Base-by-base conservation (phyloP, 208 protist genomes). In the Strigomonas oncopelti region DNA sequence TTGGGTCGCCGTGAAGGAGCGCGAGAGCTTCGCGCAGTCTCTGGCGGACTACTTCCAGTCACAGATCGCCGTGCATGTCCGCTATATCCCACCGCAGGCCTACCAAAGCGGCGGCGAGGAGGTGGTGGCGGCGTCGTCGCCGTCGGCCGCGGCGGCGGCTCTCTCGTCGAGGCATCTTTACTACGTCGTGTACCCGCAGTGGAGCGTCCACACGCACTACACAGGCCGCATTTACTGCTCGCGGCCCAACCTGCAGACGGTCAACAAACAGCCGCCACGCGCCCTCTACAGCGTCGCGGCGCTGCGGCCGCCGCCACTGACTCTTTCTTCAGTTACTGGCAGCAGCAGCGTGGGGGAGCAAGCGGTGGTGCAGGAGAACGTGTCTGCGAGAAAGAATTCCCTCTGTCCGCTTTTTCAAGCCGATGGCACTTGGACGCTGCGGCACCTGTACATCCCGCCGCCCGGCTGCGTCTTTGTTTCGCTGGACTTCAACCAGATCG, bases 401-500 rank as follows among this genome's bases (percentile, higher is more conserved):
- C n/a, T 11, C 34, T 42, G 11, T 11, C 34, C 34, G 34, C 34
- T 42, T 11, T 42, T 42, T 11, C 4, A 4, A 11, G 34, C 34
- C 7, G 34, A 42, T 11, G 34, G 7, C 34, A 42, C 34, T 4
- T 42, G 34, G 52, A 29, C 77, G 0, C 88, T 95, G 57, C 90
- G 90, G 5, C 80, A 80, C 29, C 93, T 87, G 69, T 93, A 96
- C 65, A 69, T 91, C 14, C 83, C 87, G 0, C 83, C 84, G 18
- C 60, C 69, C 0, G 85, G 84, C n/a, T 93, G 83, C 63, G 57
- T 77, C 9, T 71, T 92, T 22, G 27, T 89, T 7, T 89, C 87
- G n/a, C 74, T 95, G 54, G 90, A 93, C 68, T 93, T 81, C 61
- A 90, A 93, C 48, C 90, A 95, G 61, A 83, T 95, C 18, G 90